Base-by-base conservation (phyloP, 73 alveolate species). In the Tetrahymena thermophila region DNA sequence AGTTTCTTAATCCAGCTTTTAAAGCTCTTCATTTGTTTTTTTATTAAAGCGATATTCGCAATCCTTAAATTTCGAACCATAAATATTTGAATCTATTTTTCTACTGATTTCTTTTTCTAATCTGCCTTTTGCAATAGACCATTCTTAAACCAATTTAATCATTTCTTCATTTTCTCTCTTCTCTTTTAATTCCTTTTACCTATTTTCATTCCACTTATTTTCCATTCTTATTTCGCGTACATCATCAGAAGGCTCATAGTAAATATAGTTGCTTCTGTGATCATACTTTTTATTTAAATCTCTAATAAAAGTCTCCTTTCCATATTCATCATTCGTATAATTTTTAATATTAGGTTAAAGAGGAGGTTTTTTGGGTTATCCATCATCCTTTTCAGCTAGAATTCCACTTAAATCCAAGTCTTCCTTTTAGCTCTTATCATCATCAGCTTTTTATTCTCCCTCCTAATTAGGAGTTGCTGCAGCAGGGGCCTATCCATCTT, bases 121-220 rank as follows among this genome's bases (percentile, higher is more conserved):
- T 89, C 95, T 95, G 5, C 93, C 95, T 56, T 89, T 95, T 35
- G 93, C 84, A 15, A 55, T 95, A 15, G 97, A 95, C 97, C 97
- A 95, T 25, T 43, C 84, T 42, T 95, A 85, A 71, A 95, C 84
- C n/a, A 56, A 28, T 35, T 89, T 55, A 35, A 95, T 58, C 37
- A 95, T 95, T 40, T 95, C 97, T 95, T 95, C 95, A 95, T 95
- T 94, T 93, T 71, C 93, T 89, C 93, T 85, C 85, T 85, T 89
- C 0, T 85, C 97, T 58, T 44, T 71, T 43, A 58, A 83, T 25
- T 95, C 95, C 40, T 85, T 95, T 34, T 95, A 40, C 56, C 97
- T 85, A 23, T n/a, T 34, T 95, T 85, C 71, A 3, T 42, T 34
- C 97, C 97, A 95, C 89, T 93, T 85, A 85, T 85, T 50, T 35